Evolutionary conservation across 768 basidiomycete species (phyloP).

Genomic region (Jaapia argillacea): DNA sequence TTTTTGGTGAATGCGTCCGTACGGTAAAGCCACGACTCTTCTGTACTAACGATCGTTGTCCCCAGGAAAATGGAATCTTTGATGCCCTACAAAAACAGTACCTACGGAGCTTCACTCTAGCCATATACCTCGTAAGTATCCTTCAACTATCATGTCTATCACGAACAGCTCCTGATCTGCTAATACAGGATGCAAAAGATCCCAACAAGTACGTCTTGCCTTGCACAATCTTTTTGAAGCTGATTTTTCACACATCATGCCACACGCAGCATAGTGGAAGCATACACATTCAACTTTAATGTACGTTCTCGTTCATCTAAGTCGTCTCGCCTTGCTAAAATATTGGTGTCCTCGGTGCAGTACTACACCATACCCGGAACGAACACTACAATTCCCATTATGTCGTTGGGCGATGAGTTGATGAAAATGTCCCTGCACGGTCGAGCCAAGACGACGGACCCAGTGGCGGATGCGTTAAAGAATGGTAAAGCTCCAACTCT

Average conservation of each 20-base stretch:
- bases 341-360: conserved; percentile 23
- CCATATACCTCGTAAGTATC: conserved; percentile 62
- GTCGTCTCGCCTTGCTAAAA: background rate
- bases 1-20: conserved; percentile 47
- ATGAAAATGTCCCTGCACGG: conserved; percentile 36
- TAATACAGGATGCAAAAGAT: conserved; percentile 63
- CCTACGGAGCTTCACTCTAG: conserved; percentile 78
- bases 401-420: conserved; percentile 59
- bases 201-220: conserved; percentile 72
- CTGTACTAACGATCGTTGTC: too few species aligned
- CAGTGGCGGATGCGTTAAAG: conserved; percentile 47
- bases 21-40: too few species aligned
- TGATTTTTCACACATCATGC: conserved; percentile 3
- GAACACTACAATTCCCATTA: conserved; percentile 49
- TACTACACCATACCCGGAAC: conserved; percentile 62
- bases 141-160: conserved; percentile 5
- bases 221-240: too few species aligned
- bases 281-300: conserved; percentile 83
- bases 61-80: conserved; percentile 77
- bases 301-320: conserved; percentile 26
- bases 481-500: conserved; percentile 61
- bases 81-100: conserved; percentile 81
- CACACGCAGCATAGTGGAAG: conserved; percentile 61
- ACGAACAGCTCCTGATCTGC: too few species aligned
- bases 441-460: conserved; percentile 30